These are phyloP conservation scores for Clonostachys rosea DNA, from an alignment of 2,329 filamentous ascomycete genomes.

Conservation along the genomic window DNA sequence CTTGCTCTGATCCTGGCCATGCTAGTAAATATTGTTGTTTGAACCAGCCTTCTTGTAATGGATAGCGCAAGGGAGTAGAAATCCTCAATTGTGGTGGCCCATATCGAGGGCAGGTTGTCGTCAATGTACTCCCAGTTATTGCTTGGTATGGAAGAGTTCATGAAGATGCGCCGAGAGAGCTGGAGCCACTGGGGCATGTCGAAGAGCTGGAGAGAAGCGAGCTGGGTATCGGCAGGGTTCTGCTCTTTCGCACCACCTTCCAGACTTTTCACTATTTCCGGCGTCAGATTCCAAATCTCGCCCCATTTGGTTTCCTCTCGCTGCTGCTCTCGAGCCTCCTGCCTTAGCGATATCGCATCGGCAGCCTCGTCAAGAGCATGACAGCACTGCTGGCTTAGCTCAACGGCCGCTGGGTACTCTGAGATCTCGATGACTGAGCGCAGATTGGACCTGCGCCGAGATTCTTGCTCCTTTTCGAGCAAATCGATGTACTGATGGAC, in stretches of 20 bases:
- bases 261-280: not conserved
- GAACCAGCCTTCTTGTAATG: slow-evolving; percentile 66
- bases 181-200: slow-evolving; percentile 54
- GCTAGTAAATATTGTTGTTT: slow-evolving; percentile 66
- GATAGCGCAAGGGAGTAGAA: slow-evolving; percentile 65
- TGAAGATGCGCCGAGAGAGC: slow-evolving; percentile 65
- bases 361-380: slow-evolving; percentile 63
- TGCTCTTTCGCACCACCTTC: slow-evolving; percentile 6
- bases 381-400: slow-evolving; percentile 65
- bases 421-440: slow-evolving; percentile 31
- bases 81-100: slow-evolving; percentile 71
- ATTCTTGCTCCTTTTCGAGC: slow-evolving; percentile 46
- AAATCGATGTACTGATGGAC: slow-evolving; percentile 64
- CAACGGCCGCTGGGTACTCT: slow-evolving; percentile 67
- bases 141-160: slow-evolving; percentile 61
- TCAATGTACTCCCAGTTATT: slow-evolving; percentile 64
- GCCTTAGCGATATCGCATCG: slow-evolving; percentile 58
- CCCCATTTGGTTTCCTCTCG: slow-evolving; percentile 58
- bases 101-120: slow-evolving; percentile 63
- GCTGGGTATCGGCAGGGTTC: slow-evolving; percentile 11
- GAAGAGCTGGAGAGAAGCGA: slow-evolving; percentile 53
- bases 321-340: slow-evolving; percentile 58
- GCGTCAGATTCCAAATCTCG: slow-evolving; percentile 60
- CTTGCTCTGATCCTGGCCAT: slow-evolving; percentile 60
- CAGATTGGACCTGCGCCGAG: slow-evolving; percentile 26